Conservation (phyloP, 164 flowering plant species). For the Umbellularia californica region DNA sequence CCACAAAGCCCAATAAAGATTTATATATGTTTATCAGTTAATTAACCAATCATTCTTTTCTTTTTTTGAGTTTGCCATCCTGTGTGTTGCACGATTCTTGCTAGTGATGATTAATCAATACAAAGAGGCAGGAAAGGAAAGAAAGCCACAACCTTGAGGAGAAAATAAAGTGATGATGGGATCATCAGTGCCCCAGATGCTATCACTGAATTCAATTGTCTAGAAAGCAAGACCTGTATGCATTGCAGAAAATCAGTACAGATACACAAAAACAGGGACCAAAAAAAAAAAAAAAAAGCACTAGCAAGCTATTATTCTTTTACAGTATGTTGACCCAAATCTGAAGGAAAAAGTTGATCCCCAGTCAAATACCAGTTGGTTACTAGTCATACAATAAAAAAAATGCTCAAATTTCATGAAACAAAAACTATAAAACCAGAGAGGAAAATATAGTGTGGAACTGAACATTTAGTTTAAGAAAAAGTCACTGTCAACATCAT, state of each 20-base stretch:
- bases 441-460: too few relatives aligned
- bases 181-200: constrained; percentile 81
- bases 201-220: constrained; percentile 45
- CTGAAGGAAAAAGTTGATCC: background rate
- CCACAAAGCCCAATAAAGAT: too few relatives aligned
- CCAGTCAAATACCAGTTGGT: background rate
- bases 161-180: constrained; percentile 79
- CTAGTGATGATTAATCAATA: background rate
- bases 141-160: constrained; percentile 53
- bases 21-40: too few relatives aligned
- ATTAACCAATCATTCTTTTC: too few relatives aligned
- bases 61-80: too few relatives aligned
- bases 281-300: background rate
- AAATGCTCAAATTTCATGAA: background rate
- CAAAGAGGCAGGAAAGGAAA: background rate
- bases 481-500: too few relatives aligned
- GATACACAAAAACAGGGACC: background rate
- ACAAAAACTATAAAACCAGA: background rate
- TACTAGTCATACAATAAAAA: background rate
- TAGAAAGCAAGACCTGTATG: constrained; percentile 81
- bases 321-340: background rate
- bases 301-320: background rate
- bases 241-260: background rate
- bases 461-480: too few relatives aligned
- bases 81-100: too few relatives aligned